phyloP scores from a whole-genome alignment of 2,329 filamentous ascomycete genomes.

The Scedosporium boydii region DNA sequence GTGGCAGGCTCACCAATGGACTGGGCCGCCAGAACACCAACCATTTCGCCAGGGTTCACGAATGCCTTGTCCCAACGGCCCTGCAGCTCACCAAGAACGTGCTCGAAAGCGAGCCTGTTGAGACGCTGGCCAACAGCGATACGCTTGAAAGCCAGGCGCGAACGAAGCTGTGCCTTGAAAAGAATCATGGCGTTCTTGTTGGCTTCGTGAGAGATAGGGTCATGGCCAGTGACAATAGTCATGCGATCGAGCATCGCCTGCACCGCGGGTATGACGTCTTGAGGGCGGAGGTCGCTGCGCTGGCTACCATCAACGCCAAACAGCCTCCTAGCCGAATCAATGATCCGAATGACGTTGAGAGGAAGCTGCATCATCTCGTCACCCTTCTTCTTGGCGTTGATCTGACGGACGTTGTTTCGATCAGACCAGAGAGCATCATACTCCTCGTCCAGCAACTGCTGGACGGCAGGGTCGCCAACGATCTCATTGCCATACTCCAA shows the following conservation, averaged over 20 bases:
- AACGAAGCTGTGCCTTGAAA: constrained; percentile 86
- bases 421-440: constrained; percentile 71
- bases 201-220: constrained; percentile 74
- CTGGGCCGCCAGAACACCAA: constrained; percentile 92
- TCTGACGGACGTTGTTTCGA: constrained; percentile 61
- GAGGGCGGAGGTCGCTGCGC: constrained; percentile 81
- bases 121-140: constrained; percentile 78
- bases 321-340: constrained; percentile 79
- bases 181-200: constrained; percentile 81
- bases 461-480: constrained; percentile 76
- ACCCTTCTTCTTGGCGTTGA: constrained; percentile 59
- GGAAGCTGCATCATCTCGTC: constrained; percentile 85
- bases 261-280: constrained; percentile 76
- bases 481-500: constrained; percentile 83
- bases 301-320: constrained; percentile 83
- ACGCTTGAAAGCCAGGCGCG: constrained; percentile 84
- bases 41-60: constrained; percentile 95
- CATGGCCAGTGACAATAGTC: constrained; percentile 76
- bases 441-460: constrained; percentile 79
- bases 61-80: constrained; percentile 77
- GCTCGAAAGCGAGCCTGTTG: constrained; percentile 85
- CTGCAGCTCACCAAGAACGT: constrained; percentile 84
- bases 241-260: constrained; percentile 66
- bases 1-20: constrained; percentile 98
- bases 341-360: constrained; percentile 82